phyloP scores from a whole-genome alignment of 139 green algal species.

The Chloropicon primus region DNA sequence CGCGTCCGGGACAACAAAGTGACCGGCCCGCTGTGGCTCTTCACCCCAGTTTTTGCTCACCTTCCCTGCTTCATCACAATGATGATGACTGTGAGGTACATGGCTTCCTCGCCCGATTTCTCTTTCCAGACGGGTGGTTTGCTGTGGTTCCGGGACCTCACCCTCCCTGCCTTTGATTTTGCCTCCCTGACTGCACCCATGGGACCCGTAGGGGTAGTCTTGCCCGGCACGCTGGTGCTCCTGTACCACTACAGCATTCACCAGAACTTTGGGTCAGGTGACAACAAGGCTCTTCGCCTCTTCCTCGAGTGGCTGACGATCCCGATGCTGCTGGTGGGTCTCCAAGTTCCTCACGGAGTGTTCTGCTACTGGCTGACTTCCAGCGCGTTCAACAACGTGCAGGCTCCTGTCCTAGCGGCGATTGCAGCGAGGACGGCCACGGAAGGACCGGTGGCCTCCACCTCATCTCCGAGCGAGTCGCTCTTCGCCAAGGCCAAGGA shows the following conservation, averaged over 20 bases:
- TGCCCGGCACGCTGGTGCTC: slow-evolving; percentile 32
- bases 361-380: slow-evolving; percentile 53
- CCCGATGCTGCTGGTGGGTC: slow-evolving; percentile 22
- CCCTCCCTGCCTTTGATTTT: slow-evolving; percentile 22
- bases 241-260: slow-evolving; percentile 47
- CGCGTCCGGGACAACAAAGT: background rate
- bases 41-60: slow-evolving; percentile 19
- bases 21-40: background rate
- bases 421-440: background rate
- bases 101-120: slow-evolving; percentile 38
- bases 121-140: slow-evolving; percentile 39
- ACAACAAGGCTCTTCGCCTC: slow-evolving; percentile 18
- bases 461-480: no score
- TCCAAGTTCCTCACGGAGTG: slow-evolving; percentile 53
- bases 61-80: slow-evolving; percentile 42
- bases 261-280: slow-evolving; percentile 26
- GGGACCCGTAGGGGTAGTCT: slow-evolving; percentile 29
- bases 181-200: slow-evolving; percentile 14
- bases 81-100: slow-evolving; percentile 38
- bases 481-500: background rate
- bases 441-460: background rate
- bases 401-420: background rate
- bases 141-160: slow-evolving; percentile 67
- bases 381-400: slow-evolving; percentile 31
- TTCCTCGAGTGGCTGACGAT: slow-evolving; percentile 30